Percentiles rank a stretch among this genome's conserved stretches.
Conservation (phyloP, 1,284 basidiomycete species). For the Apiotrichum akiyoshidainum region DNA sequence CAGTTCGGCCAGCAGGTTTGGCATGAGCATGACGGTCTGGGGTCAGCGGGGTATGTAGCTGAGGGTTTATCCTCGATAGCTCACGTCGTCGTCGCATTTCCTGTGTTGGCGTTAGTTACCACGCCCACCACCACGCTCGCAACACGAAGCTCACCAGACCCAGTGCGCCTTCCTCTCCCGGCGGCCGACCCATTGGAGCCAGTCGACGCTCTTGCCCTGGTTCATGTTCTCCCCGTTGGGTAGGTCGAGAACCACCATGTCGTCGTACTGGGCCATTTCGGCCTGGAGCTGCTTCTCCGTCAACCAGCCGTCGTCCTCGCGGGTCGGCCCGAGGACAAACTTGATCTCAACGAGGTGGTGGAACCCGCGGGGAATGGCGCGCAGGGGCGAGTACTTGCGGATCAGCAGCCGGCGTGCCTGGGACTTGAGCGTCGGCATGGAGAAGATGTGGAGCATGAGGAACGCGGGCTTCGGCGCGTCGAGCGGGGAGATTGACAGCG, state of each 20-base stretch:
- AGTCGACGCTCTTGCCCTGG: constrained; percentile 20
- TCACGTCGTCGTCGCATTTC: constrained; percentile 25
- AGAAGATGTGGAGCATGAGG: constrained; percentile 36
- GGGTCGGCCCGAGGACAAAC: constrained; percentile 26
- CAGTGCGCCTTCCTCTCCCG: constrained; percentile 9
- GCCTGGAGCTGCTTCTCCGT: constrained; percentile 11
- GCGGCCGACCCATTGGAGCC: constrained; percentile 35
- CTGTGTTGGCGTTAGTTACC: not conserved
- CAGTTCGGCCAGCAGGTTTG: constrained; percentile 25
- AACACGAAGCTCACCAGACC: constrained; percentile 5
- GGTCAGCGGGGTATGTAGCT: not conserved
- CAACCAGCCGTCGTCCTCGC: constrained; percentile 20
- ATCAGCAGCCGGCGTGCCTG: constrained; percentile 22
- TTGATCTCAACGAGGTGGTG: constrained; percentile 28
- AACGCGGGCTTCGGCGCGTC: constrained; percentile 13
- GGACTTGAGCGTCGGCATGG: constrained; percentile 14
- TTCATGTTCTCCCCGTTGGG: constrained; percentile 22
- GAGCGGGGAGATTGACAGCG: no score
- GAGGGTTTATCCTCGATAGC: not conserved
- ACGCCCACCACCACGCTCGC: no score
- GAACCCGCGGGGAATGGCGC: constrained; percentile 15
- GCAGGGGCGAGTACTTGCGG: constrained; percentile 13
- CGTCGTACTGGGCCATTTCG: constrained; percentile 22
- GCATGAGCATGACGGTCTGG: constrained; percentile 27
- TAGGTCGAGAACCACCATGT: constrained; percentile 21